A percentile compares a stretch with the other conserved stretches of the same genome.
Evolutionary conservation across 345 rosid species (phyloP).

Genomic region (Euphorbia tirucalli): DNA sequence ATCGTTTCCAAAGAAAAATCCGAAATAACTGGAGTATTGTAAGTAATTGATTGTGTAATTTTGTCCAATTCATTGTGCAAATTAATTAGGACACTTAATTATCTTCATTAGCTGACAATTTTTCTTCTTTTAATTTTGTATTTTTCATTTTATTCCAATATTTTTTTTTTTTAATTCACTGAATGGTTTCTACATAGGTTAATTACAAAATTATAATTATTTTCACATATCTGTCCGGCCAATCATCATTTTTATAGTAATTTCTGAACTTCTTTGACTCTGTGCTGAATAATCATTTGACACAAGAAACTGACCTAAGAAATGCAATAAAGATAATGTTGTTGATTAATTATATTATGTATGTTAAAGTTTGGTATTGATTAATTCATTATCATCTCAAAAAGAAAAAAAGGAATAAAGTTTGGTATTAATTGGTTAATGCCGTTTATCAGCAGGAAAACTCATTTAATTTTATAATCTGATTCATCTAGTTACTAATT

Average conservation of each 20-base stretch:
- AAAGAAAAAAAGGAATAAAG: not conserved
- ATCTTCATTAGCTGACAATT: too few relatives aligned
- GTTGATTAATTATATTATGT: not conserved
- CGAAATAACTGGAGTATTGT: too few relatives aligned
- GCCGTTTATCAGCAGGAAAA: not conserved
- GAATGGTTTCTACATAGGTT: too few relatives aligned
- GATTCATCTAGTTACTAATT: not conserved
- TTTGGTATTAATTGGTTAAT: not conserved
- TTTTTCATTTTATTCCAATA: too few relatives aligned
- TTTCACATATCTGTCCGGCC: too few relatives aligned
- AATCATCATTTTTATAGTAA: not conserved
- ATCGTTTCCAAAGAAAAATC: too few relatives aligned
- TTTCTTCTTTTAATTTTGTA: too few relatives aligned
- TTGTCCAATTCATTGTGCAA: too few relatives aligned
- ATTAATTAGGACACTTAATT: too few relatives aligned
- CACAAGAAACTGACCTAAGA: not conserved
- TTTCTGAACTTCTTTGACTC: not conserved
- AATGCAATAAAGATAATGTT: not conserved
- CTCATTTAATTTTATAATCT: not conserved
- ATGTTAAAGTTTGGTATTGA: not conserved
- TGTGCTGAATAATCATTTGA: constrained; percentile 2
- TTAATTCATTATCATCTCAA: not conserved
- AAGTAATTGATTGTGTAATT: too few relatives aligned
- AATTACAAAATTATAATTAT: too few relatives aligned
- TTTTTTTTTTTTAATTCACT: too few relatives aligned